phyloP scores from a whole-genome alignment of 257 asterid species.

The Salvia miltiorrhiza region DNA sequence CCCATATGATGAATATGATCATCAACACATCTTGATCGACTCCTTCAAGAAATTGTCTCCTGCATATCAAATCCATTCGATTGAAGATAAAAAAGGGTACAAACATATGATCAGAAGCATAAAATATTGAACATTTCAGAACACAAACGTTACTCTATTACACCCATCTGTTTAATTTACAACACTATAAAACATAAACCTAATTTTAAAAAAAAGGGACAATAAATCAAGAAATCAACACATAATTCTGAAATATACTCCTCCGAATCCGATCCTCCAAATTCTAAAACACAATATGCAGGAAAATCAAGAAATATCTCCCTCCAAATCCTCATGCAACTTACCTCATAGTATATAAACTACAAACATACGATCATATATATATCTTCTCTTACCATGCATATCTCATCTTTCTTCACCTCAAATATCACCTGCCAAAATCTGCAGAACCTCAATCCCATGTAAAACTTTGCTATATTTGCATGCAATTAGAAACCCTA shows the following conservation, averaged over 20 bases:
- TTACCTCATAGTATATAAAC: constrained; percentile 12
- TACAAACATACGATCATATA: background rate
- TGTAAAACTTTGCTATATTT: background rate
- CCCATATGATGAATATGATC: too few relatives aligned
- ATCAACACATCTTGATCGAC: too few relatives aligned
- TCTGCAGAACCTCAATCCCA: background rate
- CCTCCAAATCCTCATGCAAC: background rate
- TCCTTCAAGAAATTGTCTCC: too few relatives aligned
- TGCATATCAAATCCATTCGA: too few relatives aligned
- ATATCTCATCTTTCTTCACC: background rate
- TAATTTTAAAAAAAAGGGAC: background rate
- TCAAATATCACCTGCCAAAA: background rate
- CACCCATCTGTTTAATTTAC: background rate
- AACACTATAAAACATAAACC: background rate
- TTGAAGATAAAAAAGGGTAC: too few relatives aligned
- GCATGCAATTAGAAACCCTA: constrained; percentile 25
- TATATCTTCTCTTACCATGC: background rate
- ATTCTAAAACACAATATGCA: background rate
- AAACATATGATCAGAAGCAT: background rate
- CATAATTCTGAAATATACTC: background rate
- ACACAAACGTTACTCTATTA: background rate
- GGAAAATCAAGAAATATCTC: background rate
- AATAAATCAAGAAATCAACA: background rate
- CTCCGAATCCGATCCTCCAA: background rate
- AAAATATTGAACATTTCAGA: background rate